A percentile compares a stretch with the other conserved stretches of the same genome.
Conservation (phyloP, 768 basidiomycete genomes). For the Rickenella mellea region DNA sequence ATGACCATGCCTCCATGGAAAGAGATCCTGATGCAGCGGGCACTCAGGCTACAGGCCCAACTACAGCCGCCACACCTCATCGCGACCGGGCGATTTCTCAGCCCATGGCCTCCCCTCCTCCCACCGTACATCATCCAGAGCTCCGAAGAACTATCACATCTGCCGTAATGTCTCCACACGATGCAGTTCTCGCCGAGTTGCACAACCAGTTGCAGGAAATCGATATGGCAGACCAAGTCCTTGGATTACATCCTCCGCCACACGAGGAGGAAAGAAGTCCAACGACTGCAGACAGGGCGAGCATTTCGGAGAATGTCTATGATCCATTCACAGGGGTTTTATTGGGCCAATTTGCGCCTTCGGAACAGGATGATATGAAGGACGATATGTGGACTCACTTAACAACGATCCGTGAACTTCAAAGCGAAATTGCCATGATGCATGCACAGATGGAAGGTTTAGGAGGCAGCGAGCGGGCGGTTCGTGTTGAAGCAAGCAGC, state of each 20-base stretch:
- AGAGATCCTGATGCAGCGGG: too few species aligned
- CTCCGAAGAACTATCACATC: slow-evolving; percentile 19
- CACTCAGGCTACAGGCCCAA: too few species aligned
- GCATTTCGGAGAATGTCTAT: slow-evolving; percentile 13
- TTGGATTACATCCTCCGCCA: not conserved
- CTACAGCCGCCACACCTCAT: too few species aligned
- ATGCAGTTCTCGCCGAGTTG: slow-evolving; percentile 48
- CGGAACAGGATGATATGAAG: slow-evolving; percentile 19
- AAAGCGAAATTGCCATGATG: slow-evolving; percentile 62
- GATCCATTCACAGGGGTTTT: slow-evolving; percentile 23
- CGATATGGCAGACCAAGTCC: slow-evolving; percentile 3
- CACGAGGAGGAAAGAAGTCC: not conserved
- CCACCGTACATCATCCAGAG: too few species aligned
- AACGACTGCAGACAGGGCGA: not conserved
- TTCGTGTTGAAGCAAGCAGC: not conserved
- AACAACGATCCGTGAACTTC: slow-evolving; percentile 58
- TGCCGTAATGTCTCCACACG: slow-evolving; percentile 47
- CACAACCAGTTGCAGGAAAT: slow-evolving; percentile 19
- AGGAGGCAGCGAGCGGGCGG: slow-evolving; percentile 27
- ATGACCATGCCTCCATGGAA: too few species aligned
- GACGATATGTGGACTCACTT: slow-evolving; percentile 61
- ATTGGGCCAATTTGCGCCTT: slow-evolving; percentile 12
- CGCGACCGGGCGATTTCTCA: too few species aligned
- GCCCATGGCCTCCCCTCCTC: too few species aligned
- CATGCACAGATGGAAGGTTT: slow-evolving; percentile 71